These are phyloP conservation scores for Kodamaea neixiangensis DNA, from an alignment of 805 yeast species.

Conservation along the genomic window DNA sequence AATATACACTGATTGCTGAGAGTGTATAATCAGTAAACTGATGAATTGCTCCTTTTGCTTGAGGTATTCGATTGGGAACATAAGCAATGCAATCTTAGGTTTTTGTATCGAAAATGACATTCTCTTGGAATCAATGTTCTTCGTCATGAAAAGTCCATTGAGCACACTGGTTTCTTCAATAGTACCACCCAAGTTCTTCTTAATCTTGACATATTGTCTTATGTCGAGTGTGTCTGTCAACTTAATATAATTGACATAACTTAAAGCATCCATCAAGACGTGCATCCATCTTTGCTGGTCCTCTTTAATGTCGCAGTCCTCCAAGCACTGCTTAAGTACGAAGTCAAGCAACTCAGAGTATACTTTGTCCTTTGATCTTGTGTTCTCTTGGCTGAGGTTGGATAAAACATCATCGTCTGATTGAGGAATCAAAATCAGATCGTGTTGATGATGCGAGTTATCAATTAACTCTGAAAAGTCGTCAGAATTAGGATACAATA, in stretches of 20 bases:
- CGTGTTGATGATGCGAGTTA: neutral
- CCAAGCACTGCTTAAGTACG: slow-evolving; percentile 58
- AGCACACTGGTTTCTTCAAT: slow-evolving; percentile 56
- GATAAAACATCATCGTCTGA: slow-evolving; percentile 11
- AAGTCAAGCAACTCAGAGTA: slow-evolving; percentile 49
- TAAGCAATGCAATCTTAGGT: slow-evolving; percentile 79
- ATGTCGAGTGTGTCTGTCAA: slow-evolving; percentile 79
- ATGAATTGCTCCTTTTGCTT: slow-evolving; percentile 76
- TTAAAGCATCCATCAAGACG: slow-evolving; percentile 51
- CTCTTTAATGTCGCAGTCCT: slow-evolving; percentile 55
- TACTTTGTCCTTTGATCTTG: slow-evolving; percentile 13
- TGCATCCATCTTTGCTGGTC: slow-evolving; percentile 59
- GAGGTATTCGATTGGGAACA: slow-evolving; percentile 87
- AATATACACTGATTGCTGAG: slow-evolving; percentile 85
- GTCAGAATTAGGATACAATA: neutral
- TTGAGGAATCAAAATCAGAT: slow-evolving; percentile 1
- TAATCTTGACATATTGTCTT: slow-evolving; percentile 85
- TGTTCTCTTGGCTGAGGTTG: slow-evolving; percentile 6
- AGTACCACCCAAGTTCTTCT: slow-evolving; percentile 76
- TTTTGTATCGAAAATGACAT: slow-evolving; percentile 67
- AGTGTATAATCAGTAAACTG: slow-evolving; percentile 78
- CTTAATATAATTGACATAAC: slow-evolving; percentile 58
- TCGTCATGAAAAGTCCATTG: slow-evolving; percentile 84
- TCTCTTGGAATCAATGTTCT: slow-evolving; percentile 71
- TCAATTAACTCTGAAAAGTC: slow-evolving; percentile 4